phyloP scores from a whole-genome alignment of 2,329 filamentous ascomycete genomes.

The Xylariaceae sp. region DNA sequence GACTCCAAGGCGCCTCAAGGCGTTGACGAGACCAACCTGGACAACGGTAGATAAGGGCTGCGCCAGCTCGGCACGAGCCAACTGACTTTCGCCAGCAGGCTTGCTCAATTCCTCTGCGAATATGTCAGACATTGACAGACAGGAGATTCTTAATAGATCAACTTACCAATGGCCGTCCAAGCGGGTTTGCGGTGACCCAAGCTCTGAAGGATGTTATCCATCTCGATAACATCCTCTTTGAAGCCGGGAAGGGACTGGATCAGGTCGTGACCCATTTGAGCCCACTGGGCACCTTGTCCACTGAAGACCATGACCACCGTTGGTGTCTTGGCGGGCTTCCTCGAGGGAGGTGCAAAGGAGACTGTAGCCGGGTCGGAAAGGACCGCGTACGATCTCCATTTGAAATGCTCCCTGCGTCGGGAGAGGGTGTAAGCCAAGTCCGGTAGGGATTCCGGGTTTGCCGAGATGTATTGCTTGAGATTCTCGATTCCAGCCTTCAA shows the following conservation, averaged over 20 bases:
- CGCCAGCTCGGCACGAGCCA: not conserved
- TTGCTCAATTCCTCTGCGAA: not conserved
- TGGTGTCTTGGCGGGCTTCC: not conserved
- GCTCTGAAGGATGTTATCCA: constrained; percentile 3
- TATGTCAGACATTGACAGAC: too few relatives aligned
- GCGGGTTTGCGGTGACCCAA: not conserved
- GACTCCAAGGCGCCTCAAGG: constrained; percentile 11
- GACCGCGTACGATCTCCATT: constrained; percentile 17
- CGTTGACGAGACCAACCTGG: constrained; percentile 19
- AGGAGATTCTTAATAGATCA: too few relatives aligned
- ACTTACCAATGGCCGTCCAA: too few relatives aligned
- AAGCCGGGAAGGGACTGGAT: not conserved
- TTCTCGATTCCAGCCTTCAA: constrained; percentile 2
- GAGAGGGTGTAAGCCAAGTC: constrained; percentile 21
- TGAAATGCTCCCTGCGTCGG: constrained; percentile 17
- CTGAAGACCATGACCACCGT: constrained; percentile 4
- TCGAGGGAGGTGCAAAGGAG: not conserved
- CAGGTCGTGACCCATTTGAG: constrained; percentile 1
- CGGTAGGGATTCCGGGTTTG: constrained; percentile 6
- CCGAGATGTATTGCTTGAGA: constrained; percentile 10
- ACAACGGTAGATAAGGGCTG: constrained; percentile 28
- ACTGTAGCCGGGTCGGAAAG: not conserved
- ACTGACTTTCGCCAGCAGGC: too few relatives aligned
- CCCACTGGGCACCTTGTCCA: constrained; percentile 14
- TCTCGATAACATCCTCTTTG: not conserved